phyloP scores from a whole-genome alignment of 2,329 filamentous ascomycete genomes.

The Didymella exigua region DNA sequence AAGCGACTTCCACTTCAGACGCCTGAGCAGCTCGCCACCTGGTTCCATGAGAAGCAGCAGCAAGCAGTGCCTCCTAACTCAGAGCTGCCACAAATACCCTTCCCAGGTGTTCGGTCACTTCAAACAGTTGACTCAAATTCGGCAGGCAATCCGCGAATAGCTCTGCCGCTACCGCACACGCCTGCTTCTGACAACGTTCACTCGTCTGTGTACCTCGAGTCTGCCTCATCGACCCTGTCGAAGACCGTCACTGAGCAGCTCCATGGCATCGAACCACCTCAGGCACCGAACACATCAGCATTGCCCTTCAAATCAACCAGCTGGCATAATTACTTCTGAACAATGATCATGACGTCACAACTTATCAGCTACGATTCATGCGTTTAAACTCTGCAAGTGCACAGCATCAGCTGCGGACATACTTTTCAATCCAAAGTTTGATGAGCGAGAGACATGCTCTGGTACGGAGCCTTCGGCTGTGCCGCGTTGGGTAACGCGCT shows the following conservation, averaged over 20 bases:
- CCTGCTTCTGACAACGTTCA: not conserved
- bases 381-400: not conserved
- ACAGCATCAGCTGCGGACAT: not conserved
- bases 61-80: slow-evolving; percentile 8
- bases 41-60: slow-evolving; percentile 26
- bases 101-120: slow-evolving; percentile 1
- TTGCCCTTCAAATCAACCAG: slow-evolving; percentile 1
- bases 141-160: slow-evolving; percentile 2
- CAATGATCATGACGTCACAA: not conserved
- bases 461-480: not conserved
- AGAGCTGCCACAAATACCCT: slow-evolving; percentile 8
- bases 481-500: not conserved
- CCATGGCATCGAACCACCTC: slow-evolving; percentile 9
- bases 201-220: slow-evolving; percentile 1
- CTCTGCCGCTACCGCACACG: slow-evolving; percentile 1
- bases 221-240: slow-evolving; percentile 4
- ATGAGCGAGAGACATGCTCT: not conserved
- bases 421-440: not conserved
- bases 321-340: slow-evolving; percentile 20
- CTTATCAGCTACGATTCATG: not conserved
- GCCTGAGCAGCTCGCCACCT: slow-evolving; percentile 25
- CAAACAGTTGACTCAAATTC: not conserved
- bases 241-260: slow-evolving; percentile 13
- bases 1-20: slow-evolving; percentile 29
- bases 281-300: slow-evolving; percentile 11